Evolutionary conservation across 352 stramenopile species (phyloP).

Genomic region (Globisporangium megalacanthum): DNA sequence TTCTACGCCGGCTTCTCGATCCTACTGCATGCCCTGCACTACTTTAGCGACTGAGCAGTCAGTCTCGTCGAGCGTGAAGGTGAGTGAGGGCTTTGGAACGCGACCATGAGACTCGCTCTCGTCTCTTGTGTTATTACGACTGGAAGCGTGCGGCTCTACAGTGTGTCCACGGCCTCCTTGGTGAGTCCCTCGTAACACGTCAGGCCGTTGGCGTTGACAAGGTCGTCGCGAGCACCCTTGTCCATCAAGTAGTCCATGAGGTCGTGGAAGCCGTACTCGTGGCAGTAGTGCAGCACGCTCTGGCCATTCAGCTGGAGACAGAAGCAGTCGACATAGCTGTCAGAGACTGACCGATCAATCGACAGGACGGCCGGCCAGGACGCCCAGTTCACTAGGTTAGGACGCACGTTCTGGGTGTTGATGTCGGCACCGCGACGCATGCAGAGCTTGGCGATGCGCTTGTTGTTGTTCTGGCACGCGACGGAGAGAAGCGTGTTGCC

Average conservation of each 20-base stretch:
- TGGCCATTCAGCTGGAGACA: constrained; percentile 79
- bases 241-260: constrained; percentile 93
- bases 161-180: constrained; percentile 74
- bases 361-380: no score
- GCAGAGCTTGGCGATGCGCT: constrained; percentile 93
- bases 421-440: constrained; percentile 90
- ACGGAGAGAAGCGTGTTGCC: constrained; percentile 93
- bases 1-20: constrained; percentile 71
- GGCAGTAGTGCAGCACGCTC: constrained; percentile 91
- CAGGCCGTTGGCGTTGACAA: constrained; percentile 91
- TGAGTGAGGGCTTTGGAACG: no score
- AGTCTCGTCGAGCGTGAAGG: not conserved
- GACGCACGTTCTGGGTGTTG: constrained; percentile 89
- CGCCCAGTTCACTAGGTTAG: no score
- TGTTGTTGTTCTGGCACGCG: constrained; percentile 95
- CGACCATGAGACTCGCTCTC: not conserved
- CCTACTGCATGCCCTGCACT: constrained; percentile 73
- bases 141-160: constrained; percentile 23
- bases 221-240: constrained; percentile 91
- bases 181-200: constrained; percentile 94
- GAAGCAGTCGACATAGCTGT: no score
- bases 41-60: constrained; percentile 59
- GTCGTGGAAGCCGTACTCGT: constrained; percentile 92
- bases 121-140: not conserved
- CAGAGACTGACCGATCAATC: no score